Evolutionary conservation across 2,329 filamentous ascomycete genomes (phyloP).

Genomic region (Xylariaceae sp.): DNA sequence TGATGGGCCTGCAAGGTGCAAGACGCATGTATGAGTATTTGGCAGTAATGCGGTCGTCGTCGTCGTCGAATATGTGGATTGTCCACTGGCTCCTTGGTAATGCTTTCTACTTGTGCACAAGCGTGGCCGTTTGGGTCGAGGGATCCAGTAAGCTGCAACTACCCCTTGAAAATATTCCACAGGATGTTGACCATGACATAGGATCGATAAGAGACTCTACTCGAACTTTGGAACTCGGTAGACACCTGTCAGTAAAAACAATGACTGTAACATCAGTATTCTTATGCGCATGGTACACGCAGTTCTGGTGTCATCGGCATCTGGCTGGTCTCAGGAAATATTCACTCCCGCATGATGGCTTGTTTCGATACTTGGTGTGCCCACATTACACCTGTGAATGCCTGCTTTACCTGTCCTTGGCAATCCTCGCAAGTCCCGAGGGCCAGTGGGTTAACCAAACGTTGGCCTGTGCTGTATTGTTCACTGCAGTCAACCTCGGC

Average conservation of each 20-base stretch:
- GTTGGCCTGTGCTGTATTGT: slow-evolving; percentile 65
- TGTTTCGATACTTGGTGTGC: slow-evolving; percentile 72
- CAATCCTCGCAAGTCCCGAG: slow-evolving; percentile 68
- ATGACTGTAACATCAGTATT: slow-evolving; percentile 62
- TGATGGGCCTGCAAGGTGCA: slow-evolving; percentile 73
- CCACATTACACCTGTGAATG: slow-evolving; percentile 93
- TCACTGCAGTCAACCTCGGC: slow-evolving; percentile 77
- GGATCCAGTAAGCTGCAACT: slow-evolving; percentile 59
- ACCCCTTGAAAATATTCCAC: slow-evolving; percentile 4
- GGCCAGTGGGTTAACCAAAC: slow-evolving; percentile 69
- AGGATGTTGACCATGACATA: slow-evolving; percentile 22
- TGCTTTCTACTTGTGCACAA: slow-evolving; percentile 71
- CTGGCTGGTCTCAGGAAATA: slow-evolving; percentile 76
- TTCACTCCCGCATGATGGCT: slow-evolving; percentile 69
- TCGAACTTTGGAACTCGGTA: slow-evolving; percentile 25
- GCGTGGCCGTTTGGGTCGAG: slow-evolving; percentile 81
- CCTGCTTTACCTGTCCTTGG: slow-evolving; percentile 75
- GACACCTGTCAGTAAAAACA: slow-evolving; percentile 44
- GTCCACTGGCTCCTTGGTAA: slow-evolving; percentile 79
- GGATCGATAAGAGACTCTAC: slow-evolving; percentile 32
- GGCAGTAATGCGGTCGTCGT: slow-evolving; percentile 61
- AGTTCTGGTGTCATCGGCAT: slow-evolving; percentile 71
- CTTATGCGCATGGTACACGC: slow-evolving; percentile 65
- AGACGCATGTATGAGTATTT: slow-evolving; percentile 77
- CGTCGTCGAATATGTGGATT: slow-evolving; percentile 74